A percentile compares a stretch with the other conserved stretches of the same genome.
These are phyloP conservation scores for Cladobotryum protrusum DNA, from an alignment of 2,329 filamentous ascomycete species.

Conservation along the genomic window DNA sequence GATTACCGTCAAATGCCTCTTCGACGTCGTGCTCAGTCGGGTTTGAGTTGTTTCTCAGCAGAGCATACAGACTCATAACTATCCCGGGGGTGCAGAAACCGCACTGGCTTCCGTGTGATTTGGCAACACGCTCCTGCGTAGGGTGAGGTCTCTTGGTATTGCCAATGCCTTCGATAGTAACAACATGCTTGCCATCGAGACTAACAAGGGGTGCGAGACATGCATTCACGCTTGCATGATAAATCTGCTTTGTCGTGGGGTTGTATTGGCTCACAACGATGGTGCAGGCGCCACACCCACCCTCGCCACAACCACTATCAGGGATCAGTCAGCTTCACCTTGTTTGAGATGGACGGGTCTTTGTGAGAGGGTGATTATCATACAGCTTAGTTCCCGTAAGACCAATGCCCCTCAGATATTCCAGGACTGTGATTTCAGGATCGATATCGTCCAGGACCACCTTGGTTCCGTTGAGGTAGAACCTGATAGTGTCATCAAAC, in stretches of 20 bases:
- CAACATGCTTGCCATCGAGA: constrained; percentile 95
- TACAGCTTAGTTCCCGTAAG: constrained; percentile 89
- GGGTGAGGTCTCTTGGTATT: constrained; percentile 82
- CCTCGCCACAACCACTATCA: constrained; percentile 77
- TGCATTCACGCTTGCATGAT: constrained; percentile 94
- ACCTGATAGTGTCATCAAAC: constrained; percentile 83
- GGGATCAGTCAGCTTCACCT: constrained; percentile 8
- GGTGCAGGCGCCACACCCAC: constrained; percentile 93
- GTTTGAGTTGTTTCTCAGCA: constrained; percentile 74
- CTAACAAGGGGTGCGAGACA: constrained; percentile 89
- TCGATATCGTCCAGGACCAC: constrained; percentile 82
- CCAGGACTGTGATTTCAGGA: constrained; percentile 84
- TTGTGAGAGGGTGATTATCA: neutral
- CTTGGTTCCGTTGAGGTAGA: constrained; percentile 91
- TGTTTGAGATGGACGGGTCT: neutral
- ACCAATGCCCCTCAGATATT: constrained; percentile 88
- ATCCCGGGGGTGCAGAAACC: constrained; percentile 96
- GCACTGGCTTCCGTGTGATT: constrained; percentile 86
- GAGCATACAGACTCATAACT: constrained; percentile 93
- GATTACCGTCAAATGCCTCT: constrained; percentile 93
- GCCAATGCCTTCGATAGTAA: constrained; percentile 95
- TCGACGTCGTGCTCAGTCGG: constrained; percentile 81
- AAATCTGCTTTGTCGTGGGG: constrained; percentile 84
- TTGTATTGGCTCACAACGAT: constrained; percentile 93
- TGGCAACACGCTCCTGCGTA: constrained; percentile 83